Conservation (phyloP, 2,329 filamentous ascomycete genomes). For the Cadophora sp. region DNA sequence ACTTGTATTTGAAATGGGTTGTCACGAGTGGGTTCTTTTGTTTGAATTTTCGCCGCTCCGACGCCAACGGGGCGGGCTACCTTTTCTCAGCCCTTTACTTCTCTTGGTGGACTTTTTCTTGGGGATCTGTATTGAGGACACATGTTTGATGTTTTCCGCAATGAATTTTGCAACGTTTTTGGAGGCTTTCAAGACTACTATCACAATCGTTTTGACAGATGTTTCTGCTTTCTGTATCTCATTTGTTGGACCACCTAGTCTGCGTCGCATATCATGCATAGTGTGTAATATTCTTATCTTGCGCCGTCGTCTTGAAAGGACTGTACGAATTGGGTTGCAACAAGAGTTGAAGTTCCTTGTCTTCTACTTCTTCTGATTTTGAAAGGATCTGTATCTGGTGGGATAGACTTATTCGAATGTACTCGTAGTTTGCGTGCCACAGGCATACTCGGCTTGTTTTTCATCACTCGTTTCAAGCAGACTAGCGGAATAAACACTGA, state of each 20-base stretch:
- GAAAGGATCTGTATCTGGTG: neutral
- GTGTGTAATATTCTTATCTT: conserved; percentile 12
- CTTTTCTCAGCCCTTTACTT: neutral
- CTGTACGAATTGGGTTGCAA: neutral
- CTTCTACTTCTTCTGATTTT: neutral
- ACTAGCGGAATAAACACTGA: neutral
- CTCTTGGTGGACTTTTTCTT: neutral
- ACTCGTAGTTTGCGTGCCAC: neutral
- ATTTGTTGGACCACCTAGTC: conserved; percentile 11
- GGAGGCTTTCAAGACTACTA: conserved; percentile 2
- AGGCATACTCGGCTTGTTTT: neutral
- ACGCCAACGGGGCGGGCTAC: conserved; percentile 8
- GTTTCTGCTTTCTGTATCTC: conserved; percentile 4
- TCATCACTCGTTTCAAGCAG: conserved; percentile 5
- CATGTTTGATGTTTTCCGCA: conserved; percentile 2
- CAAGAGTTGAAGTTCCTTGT: neutral
- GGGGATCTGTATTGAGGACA: conserved; percentile 5
- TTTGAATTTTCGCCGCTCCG: neutral
- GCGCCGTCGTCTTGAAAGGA: neutral
- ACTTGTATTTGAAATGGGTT: neutral
- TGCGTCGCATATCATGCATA: neutral
- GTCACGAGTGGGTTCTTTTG: neutral
- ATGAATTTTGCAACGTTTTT: neutral
- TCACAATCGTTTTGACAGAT: neutral
- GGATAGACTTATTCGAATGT: neutral